Percentiles rank a stretch among this genome's conserved stretches.
These are phyloP conservation scores for Afroboletus lepidellus DNA, from an alignment of 1,284 basidiomycete species.

Conservation along the genomic window DNA sequence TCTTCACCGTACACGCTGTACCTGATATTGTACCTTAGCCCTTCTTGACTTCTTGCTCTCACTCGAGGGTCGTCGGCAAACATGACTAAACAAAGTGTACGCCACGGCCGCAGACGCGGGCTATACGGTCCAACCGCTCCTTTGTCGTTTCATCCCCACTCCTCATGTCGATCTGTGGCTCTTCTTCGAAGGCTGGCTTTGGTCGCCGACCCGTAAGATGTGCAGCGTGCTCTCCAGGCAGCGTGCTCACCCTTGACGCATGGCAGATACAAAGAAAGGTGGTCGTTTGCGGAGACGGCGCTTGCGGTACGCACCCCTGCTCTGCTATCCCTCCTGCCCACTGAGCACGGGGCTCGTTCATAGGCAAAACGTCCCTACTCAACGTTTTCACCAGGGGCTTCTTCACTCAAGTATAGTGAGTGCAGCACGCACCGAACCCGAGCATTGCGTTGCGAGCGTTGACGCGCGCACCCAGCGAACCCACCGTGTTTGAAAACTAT, in stretches of 20 bases:
- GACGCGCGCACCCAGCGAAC: conserved; percentile 58
- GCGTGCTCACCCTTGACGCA: conserved; percentile 18
- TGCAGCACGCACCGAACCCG: conserved; percentile 13
- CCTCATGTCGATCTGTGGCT: conserved; percentile 52
- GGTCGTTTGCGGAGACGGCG: conserved; percentile 90
- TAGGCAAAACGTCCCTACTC: conserved; percentile 77
- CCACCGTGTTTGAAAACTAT: conserved; percentile 92
- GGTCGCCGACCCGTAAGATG: conserved; percentile 50
- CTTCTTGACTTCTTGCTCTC: conserved; percentile 23
- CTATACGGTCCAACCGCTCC: not conserved
- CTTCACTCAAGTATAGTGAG: conserved; percentile 86
- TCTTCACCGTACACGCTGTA: not conserved
- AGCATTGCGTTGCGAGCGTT: not conserved
- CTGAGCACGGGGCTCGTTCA: conserved; percentile 19
- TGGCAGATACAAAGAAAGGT: conserved; percentile 64
- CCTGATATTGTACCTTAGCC: conserved; percentile 8
- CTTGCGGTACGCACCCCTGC: conserved; percentile 61
- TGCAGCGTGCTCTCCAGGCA: conserved; percentile 6
- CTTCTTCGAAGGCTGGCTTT: conserved; percentile 50
- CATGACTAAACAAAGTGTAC: conserved; percentile 21
- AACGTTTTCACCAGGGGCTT: conserved; percentile 86
- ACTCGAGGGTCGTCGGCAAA: conserved; percentile 17
- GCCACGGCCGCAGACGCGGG: not conserved
- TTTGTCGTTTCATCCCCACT: conserved; percentile 7
- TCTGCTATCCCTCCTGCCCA: conserved; percentile 12